Percentiles rank a stretch among this genome's conserved stretches.
Conservation (phyloP, 2,329 filamentous ascomycete species). For the Fusarium anthophilum region DNA sequence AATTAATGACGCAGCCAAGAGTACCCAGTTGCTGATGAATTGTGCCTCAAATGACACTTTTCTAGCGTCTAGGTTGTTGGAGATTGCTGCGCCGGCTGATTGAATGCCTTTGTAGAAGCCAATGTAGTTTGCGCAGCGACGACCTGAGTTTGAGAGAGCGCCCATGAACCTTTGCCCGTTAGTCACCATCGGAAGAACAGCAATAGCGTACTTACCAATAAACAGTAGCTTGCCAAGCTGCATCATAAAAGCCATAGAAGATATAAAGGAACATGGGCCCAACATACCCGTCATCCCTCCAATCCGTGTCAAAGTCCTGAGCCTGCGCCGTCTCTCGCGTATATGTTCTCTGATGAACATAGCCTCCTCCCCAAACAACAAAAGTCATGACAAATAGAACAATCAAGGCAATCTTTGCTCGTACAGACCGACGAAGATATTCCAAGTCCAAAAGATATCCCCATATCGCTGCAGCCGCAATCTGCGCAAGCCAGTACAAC, state of each 20-base stretch:
- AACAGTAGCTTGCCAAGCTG: conserved; percentile 86
- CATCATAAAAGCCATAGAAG: conserved; percentile 90
- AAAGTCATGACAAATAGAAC: conserved; percentile 76
- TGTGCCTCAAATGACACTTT: conserved; percentile 70
- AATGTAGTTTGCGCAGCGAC: conserved; percentile 89
- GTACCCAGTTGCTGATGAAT: conserved; percentile 77
- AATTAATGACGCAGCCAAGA: conserved; percentile 76
- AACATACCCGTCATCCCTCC: conserved; percentile 70
- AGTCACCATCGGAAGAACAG: conserved; percentile 33
- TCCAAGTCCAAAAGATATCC: conserved; percentile 75
- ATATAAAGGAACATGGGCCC: conserved; percentile 90
- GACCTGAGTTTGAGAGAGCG: conserved; percentile 88
- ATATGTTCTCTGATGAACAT: conserved; percentile 69
- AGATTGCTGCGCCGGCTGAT: conserved; percentile 73
- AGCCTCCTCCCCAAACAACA: conserved; percentile 86
- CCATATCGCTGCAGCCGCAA: conserved; percentile 76
- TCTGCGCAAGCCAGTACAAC: conserved; percentile 77
- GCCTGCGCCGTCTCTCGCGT: conserved; percentile 7
- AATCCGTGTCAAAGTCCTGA: conserved; percentile 58
- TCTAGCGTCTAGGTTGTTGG: conserved; percentile 48
- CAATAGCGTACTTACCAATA: conserved; percentile 79
- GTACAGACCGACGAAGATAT: conserved; percentile 67
- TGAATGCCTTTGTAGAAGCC: conserved; percentile 90
- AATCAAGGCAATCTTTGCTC: conserved; percentile 72
- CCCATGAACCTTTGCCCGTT: conserved; percentile 79